phyloP scores from a whole-genome alignment of 352 stramenopile genomes.

The Thalassiosira sp. region DNA sequence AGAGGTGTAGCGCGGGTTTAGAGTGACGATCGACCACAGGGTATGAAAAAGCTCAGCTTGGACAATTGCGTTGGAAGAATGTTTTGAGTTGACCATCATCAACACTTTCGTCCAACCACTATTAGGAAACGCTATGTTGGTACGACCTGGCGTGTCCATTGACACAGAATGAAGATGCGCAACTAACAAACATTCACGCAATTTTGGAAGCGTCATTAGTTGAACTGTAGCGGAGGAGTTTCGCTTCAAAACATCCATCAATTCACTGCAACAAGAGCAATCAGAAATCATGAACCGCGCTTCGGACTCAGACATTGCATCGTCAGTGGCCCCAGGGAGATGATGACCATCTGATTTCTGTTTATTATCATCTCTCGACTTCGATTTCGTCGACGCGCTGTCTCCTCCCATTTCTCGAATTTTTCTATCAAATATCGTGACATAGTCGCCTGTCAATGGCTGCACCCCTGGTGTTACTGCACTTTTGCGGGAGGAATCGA shows the following conservation, averaged over 20 bases:
- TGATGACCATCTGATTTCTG: background rate
- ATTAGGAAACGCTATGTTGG: constrained; percentile 11
- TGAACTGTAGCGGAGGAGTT: constrained; percentile 15
- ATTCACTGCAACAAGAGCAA: constrained; percentile 21
- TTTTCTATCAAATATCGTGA: constrained; percentile 13
- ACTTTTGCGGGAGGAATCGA: too few relatives aligned
- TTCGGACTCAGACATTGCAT: constrained; percentile 9
- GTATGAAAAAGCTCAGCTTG: constrained; percentile 36
- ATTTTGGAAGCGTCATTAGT: constrained; percentile 14
- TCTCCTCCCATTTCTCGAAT: too few relatives aligned
- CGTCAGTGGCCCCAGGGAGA: background rate
- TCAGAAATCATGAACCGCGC: constrained; percentile 8
- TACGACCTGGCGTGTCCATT: background rate
- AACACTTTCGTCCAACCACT: constrained; percentile 34
- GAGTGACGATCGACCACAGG: constrained; percentile 33
- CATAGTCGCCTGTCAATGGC: background rate
- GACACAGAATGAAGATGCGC: constrained; percentile 1
- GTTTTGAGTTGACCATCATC: constrained; percentile 14
- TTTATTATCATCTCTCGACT: background rate
- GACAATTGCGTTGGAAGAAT: constrained; percentile 30
- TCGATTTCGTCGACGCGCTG: background rate
- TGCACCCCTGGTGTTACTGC: too few relatives aligned
- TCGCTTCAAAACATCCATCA: constrained; percentile 32
- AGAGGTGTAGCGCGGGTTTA: constrained; percentile 12
- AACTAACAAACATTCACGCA: constrained; percentile 7